Percentiles rank a stretch among this genome's conserved stretches.
These are phyloP conservation scores for Glonium stellatum DNA, from an alignment of 495 filamentous ascomycete genomes.

Conservation along the genomic window DNA sequence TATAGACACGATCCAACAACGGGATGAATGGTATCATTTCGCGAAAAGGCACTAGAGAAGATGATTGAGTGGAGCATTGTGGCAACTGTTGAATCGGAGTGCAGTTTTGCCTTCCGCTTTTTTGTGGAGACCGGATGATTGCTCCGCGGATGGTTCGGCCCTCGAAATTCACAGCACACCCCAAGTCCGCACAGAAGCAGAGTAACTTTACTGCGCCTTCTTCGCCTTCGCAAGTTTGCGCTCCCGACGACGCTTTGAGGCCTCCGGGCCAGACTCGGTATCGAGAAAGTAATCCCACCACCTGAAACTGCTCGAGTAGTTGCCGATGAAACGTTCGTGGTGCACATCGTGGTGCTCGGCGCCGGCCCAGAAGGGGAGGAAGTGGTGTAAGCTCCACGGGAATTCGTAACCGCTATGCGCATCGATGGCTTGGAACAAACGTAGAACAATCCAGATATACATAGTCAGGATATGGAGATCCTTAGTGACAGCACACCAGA, in stretches of 20 bases:
- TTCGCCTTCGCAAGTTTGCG: slow-evolving; percentile 59
- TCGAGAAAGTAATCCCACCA: slow-evolving; percentile 97
- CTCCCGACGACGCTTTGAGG: slow-evolving; percentile 75
- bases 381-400: slow-evolving; percentile 90
- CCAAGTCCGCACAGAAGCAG: background rate
- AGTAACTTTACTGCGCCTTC: slow-evolving; percentile 51
- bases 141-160: background rate
- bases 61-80: too few relatives aligned
- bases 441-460: slow-evolving; percentile 92
- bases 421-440: slow-evolving; percentile 96
- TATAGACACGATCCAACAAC: too few relatives aligned
- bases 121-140: background rate
- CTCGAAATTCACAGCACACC: background rate
- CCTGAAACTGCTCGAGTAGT: slow-evolving; percentile 94
- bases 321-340: slow-evolving; percentile 96
- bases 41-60: too few relatives aligned
- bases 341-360: slow-evolving; percentile 94
- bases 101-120: background rate
- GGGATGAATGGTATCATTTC: too few relatives aligned
- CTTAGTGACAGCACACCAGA: slow-evolving; percentile 77
- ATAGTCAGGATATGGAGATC: slow-evolving; percentile 93
- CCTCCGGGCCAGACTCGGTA: slow-evolving; percentile 86
- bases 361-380: slow-evolving; percentile 97
- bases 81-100: too few relatives aligned
- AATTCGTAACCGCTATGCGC: slow-evolving; percentile 97